A percentile compares a stretch with the other conserved stretches of the same genome.
phyloP scores from a whole-genome alignment of 495 filamentous ascomycete species.

The Daldinia bambusicola region DNA sequence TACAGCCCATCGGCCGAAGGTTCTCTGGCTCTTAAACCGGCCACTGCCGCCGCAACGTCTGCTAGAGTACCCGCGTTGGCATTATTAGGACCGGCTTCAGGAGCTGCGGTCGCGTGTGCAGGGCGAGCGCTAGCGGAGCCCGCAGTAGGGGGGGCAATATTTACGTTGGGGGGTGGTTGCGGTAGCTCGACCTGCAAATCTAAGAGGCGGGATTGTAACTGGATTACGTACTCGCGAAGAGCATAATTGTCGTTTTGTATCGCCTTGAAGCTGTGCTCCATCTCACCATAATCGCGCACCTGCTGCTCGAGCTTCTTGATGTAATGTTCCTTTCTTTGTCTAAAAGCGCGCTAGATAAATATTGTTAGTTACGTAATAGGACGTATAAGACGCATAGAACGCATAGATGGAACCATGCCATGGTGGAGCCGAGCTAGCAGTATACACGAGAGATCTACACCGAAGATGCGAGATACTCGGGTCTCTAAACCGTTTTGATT shows the following conservation, averaged over 20 bases:
- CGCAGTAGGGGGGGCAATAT: conserved; percentile 58
- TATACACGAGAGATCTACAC: conserved; percentile 17
- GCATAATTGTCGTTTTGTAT: conserved; percentile 89
- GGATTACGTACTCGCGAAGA: conserved; percentile 90
- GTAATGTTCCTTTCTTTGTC: conserved; percentile 96
- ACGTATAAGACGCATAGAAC: conserved; percentile 2
- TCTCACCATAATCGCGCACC: conserved; percentile 75
- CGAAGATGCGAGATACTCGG: conserved; percentile 21
- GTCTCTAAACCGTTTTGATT: conserved; percentile 26
- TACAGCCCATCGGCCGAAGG: conserved; percentile 41
- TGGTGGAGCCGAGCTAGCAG: conserved; percentile 23
- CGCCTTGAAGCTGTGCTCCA: conserved; percentile 76
- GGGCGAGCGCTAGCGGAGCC: conserved; percentile 53
- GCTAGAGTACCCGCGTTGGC: conserved; percentile 47
- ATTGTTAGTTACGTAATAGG: conserved; percentile 46
- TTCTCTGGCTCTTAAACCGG: conserved; percentile 43
- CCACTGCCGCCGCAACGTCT: conserved; percentile 48
- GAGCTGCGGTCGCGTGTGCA: conserved; percentile 41
- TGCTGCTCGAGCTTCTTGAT: conserved; percentile 97
- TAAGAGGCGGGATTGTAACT: conserved; percentile 86
- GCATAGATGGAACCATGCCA: conserved; percentile 9
- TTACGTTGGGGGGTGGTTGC: conserved; percentile 71
- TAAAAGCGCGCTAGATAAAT: conserved; percentile 82
- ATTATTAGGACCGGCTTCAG: conserved; percentile 26
- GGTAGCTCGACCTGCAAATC: conserved; percentile 86